Percentiles rank a stretch among this genome's conserved stretches.
These are phyloP conservation scores for Castanea crenata DNA, from an alignment of 306 rosid genomes.

Conservation along the genomic window DNA sequence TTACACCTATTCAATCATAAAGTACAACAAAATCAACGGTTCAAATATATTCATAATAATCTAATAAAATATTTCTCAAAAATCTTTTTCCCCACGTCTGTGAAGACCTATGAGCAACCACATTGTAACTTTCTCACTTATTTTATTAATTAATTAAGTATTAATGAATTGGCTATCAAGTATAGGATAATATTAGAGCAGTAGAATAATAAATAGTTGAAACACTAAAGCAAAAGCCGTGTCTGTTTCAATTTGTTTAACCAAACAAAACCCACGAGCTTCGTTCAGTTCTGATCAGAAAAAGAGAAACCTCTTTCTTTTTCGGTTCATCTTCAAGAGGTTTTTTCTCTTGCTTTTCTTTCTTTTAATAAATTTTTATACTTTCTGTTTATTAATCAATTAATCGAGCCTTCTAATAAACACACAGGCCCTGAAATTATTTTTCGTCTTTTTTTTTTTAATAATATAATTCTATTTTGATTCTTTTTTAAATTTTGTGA, in stretches of 20 bases:
- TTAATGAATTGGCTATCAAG: background rate
- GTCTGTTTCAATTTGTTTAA: constrained; percentile 18
- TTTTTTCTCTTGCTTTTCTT: background rate
- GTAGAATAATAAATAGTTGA: background rate
- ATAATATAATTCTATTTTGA: background rate
- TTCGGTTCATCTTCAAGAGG: constrained; percentile 30
- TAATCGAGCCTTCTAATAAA: background rate
- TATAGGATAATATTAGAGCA: background rate
- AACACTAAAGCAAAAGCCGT: constrained; percentile 1
- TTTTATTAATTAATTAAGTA: background rate
- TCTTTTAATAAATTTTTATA: background rate
- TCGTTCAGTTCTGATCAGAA: constrained; percentile 34
- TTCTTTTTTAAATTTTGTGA: background rate
- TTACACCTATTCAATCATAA: background rate
- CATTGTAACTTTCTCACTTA: background rate
- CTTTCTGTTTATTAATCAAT: background rate
- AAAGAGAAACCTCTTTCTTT: background rate
- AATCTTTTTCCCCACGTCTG: background rate
- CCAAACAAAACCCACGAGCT: constrained; percentile 31
- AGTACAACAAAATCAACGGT: background rate
- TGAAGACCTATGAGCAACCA: background rate
- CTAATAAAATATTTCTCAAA: too few species aligned
- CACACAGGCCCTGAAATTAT: background rate
- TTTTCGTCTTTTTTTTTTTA: background rate
- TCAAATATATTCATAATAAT: background rate